Evolutionary conservation across 2,329 filamentous ascomycete genomes (phyloP).

Genomic region (Trichophyton rubrum): DNA sequence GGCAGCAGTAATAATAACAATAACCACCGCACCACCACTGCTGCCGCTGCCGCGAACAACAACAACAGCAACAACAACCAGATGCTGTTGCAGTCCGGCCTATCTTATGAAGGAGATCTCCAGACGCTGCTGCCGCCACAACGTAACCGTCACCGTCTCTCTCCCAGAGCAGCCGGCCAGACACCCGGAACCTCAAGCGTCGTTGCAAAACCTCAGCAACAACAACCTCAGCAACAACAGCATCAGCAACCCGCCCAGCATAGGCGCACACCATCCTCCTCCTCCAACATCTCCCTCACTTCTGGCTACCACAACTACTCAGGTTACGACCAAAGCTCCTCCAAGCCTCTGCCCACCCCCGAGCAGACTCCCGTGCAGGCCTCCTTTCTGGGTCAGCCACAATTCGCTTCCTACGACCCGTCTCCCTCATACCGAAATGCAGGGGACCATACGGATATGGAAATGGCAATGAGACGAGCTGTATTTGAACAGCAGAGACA

Average conservation of each 20-base stretch:
- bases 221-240: not conserved
- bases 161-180: not conserved
- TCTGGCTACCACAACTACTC: constrained; percentile 31
- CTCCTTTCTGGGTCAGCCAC: constrained; percentile 34
- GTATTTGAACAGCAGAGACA: constrained; percentile 38
- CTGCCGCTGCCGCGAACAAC: not conserved
- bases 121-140: constrained; percentile 10
- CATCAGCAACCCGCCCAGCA: constrained; percentile 10
- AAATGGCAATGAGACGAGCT: constrained; percentile 48
- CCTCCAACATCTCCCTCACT: constrained; percentile 29
- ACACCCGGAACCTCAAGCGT: not conserved
- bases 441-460: constrained; percentile 37
- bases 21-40: not conserved
- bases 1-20: constrained; percentile 12
- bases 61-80: constrained; percentile 14
- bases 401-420: constrained; percentile 35
- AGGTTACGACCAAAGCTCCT: constrained; percentile 30
- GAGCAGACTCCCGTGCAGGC: constrained; percentile 43
- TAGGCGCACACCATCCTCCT: constrained; percentile 30
- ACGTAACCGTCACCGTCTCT: constrained; percentile 13
- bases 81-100: constrained; percentile 27
- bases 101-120: constrained; percentile 7
- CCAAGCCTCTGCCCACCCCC: constrained; percentile 45
- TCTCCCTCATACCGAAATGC: constrained; percentile 30
- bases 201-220: not conserved